Conservation (phyloP, 2,329 filamentous ascomycete species). For the Malbranchea cinnamomea region DNA sequence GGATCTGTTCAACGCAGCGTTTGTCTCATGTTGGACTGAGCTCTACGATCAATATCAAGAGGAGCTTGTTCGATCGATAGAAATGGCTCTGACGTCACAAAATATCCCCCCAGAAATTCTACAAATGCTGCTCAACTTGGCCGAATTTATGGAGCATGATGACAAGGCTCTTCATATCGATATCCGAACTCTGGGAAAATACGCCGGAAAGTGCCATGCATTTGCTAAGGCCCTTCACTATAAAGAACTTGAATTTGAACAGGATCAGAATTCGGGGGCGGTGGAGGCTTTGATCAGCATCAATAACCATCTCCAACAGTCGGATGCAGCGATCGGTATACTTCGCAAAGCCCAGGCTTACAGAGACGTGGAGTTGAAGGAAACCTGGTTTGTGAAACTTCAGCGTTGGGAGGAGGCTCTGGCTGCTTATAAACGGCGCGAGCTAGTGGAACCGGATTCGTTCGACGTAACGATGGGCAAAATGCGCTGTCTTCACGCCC, state of each 20-base stretch:
- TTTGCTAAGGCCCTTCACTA: constrained; percentile 98
- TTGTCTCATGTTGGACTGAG: constrained; percentile 98
- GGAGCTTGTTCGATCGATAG: constrained; percentile 87
- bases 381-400: constrained; percentile 98
- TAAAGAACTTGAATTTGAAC: constrained; percentile 95
- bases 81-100: constrained; percentile 85
- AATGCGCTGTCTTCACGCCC: constrained; percentile 92
- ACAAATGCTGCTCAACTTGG: constrained; percentile 84
- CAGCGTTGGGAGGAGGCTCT: constrained; percentile 97
- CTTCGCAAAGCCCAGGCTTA: constrained; percentile 91
- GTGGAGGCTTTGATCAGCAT: constrained; percentile 97
- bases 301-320: constrained; percentile 98
- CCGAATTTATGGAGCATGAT: constrained; percentile 99
- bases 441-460: constrained; percentile 56
- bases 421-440: constrained; percentile 63
- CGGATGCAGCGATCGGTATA: constrained; percentile 95
- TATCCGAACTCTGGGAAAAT: constrained; percentile 82
- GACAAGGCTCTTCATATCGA: constrained; percentile 97
- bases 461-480: constrained; percentile 99
- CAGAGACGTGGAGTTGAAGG: constrained; percentile 86
- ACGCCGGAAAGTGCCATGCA: constrained; percentile 91
- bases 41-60: constrained; percentile 95
- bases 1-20: constrained; percentile 95
- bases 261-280: constrained; percentile 88
- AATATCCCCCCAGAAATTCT: constrained; percentile 93